Percentiles rank a stretch among this genome's conserved stretches.
Conservation (phyloP, 208 protist genomes). For the Trypanosoma lewisi region DNA sequence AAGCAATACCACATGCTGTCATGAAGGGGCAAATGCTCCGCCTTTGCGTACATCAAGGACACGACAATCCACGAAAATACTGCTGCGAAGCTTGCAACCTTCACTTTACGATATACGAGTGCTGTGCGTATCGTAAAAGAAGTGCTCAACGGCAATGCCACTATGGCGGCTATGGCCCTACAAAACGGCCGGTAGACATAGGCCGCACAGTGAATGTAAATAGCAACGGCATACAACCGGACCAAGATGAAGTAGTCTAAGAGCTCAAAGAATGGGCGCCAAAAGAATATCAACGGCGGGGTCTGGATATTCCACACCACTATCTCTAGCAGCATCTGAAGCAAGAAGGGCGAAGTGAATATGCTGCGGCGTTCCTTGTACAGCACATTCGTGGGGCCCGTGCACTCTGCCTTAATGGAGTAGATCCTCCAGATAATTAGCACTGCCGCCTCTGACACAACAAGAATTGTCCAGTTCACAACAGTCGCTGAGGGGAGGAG, state of each 20-base stretch:
- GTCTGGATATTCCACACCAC: conserved; percentile 72
- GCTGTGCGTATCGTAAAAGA: conserved; percentile 69
- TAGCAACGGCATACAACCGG: conserved; percentile 61
- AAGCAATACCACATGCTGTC: conserved; percentile 81
- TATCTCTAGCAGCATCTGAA: conserved; percentile 60
- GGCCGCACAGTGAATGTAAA: conserved; percentile 67
- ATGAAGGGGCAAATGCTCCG: conserved; percentile 36
- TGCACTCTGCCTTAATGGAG: conserved; percentile 62
- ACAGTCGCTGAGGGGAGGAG: conserved; percentile 33
- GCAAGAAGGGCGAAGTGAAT: conserved; percentile 69
- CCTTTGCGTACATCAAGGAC: conserved; percentile 47
- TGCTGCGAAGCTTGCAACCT: conserved; percentile 27
- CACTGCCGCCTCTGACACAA: conserved; percentile 37
- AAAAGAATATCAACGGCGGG: conserved; percentile 51
- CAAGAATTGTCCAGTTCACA: conserved; percentile 65
- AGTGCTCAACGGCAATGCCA: conserved; percentile 43
- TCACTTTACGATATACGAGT: conserved; percentile 40
- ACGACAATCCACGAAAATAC: conserved; percentile 46
- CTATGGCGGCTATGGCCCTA: conserved; percentile 56
- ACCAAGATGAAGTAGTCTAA: conserved; percentile 75
- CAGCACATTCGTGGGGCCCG: conserved; percentile 57
- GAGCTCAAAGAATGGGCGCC: conserved; percentile 43
- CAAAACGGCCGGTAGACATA: conserved; percentile 73
- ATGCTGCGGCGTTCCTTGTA: conserved; percentile 51
- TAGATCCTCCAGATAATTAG: conserved; percentile 65